Conservation (phyloP, 2,329 filamentous ascomycete species). For the Pseudogymnoascus sp. region DNA sequence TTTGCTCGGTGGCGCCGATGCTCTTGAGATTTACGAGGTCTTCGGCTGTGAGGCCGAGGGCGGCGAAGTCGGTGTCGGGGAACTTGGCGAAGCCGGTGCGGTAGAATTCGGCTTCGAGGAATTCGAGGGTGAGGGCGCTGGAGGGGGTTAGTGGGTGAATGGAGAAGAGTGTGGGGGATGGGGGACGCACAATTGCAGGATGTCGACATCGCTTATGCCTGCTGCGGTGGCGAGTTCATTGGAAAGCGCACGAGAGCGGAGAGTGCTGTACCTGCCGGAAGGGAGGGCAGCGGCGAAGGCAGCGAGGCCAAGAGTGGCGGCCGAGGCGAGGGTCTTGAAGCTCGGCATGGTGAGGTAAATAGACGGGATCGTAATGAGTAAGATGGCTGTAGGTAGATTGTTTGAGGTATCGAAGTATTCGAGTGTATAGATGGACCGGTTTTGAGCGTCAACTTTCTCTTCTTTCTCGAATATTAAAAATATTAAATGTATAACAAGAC, state of each 20-base stretch:
- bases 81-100: slow-evolving; percentile 61
- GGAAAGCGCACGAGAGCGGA: slow-evolving; percentile 20
- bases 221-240: slow-evolving; percentile 27
- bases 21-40: slow-evolving; percentile 53
- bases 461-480: slow-evolving; percentile 5
- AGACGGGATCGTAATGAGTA: slow-evolving; percentile 4
- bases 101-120: slow-evolving; percentile 68
- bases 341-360: slow-evolving; percentile 21
- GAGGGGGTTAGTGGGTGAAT: neutral
- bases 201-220: slow-evolving; percentile 41
- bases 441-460: neutral
- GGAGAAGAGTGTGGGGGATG: neutral
- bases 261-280: slow-evolving; percentile 21
- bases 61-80: slow-evolving; percentile 54
- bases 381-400: slow-evolving; percentile 11
- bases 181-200: slow-evolving; percentile 43
- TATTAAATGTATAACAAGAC: slow-evolving; percentile 1
- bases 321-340: slow-evolving; percentile 23
- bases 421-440: neutral
- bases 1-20: slow-evolving; percentile 55
- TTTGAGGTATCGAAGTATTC: slow-evolving; percentile 13
- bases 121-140: slow-evolving; percentile 64
- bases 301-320: slow-evolving; percentile 21
- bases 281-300: slow-evolving; percentile 22
- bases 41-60: slow-evolving; percentile 47